Base-by-base conservation (phyloP, 2,329 filamentous ascomycete genomes). In the Cordyceps cicadae region DNA sequence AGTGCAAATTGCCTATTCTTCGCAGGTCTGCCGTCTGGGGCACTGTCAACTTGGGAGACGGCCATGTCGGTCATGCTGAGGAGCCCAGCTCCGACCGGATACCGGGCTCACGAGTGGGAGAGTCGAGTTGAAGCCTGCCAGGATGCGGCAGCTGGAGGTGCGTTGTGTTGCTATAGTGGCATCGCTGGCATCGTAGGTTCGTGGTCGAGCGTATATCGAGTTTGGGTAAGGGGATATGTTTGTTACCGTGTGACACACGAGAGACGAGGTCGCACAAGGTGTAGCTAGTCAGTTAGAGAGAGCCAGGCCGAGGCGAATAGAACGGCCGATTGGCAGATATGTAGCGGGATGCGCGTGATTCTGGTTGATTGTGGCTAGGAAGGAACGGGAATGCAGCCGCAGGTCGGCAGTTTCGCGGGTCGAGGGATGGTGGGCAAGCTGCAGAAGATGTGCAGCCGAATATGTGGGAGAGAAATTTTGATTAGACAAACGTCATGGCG, bases 11-110 rank as follows among this genome's bases (percentile, higher is more conserved):
- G 60, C 21, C 60, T 51, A 21, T 61, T 57, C 17, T 49, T 61
- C 26, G 58, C 48, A 15, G 49, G 54, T n/a, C 52, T 54, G 19
- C 41, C 46, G 45, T 46, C 24, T 3, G 19, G 37, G 39, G 29
- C 21, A 9, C 19, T 41, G 24, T 50, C 55, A 15, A 39, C 49
- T n/a, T 19, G 24, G n/a, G 58, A 54, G 48, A 61, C 52, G 53
- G 59, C 53, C 59, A 61, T 61, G 29, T 49, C 52, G 32, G 59
- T 57, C 53, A 61, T 61, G 54, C 32, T 48, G 48, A 14, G 39
- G 60, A 61, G 60, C 60, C 60, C 60, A 61, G 60, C 49, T 57
- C 60, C 60, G 51, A 34, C 32, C 41, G 50, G 58, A 60, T 34
- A 60, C 58, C 21, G 58, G 58, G 58, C 58, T 60, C 58, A 26